Evolutionary conservation across 2,329 filamentous ascomycete genomes (phyloP), one percentile per base, ranked within the genome.

Genomic region (Alternaria infectoria): DNA sequence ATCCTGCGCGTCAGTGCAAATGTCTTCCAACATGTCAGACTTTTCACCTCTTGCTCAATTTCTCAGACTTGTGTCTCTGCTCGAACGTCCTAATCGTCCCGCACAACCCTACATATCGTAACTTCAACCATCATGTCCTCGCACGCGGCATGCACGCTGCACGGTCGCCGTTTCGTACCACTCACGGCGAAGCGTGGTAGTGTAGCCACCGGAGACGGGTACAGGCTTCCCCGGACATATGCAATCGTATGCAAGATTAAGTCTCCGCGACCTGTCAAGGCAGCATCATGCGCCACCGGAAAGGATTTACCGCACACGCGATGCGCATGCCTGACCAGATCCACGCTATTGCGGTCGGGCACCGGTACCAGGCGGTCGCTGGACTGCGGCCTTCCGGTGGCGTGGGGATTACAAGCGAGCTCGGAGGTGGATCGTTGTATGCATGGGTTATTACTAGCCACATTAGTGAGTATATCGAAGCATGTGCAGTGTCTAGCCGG

Each of bases 191-290:
- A 56, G 45, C 56, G 46, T 66, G 60, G 52, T 69, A 49, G 47
- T 64, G 64, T 62, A 25, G 32, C 61, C 28, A 52, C 26, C 61
- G 65, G 69, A 47, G 12, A 62, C 71, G 71, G 71, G 30, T 67
- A 62, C 40, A 44, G 40, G 36, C 73, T 64, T 72, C 71, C 68
- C 68, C 66, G 68, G 19, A 61, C 40, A 54, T 15, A 61, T 60
- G 47, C 46, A 51, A 57, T 36, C 57, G 30, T 61, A 62, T 57
- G 55, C 49, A 51, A 55, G 54, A 62, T 50, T 57, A n/a, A 49
- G 25, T 54, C 57, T 64, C 59, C 46, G 56, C 63, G 54, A 69
- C 51, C 66, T 71, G 66, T 71, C 66, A 61, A 49, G 36, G 55
- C 51, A 43, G 23, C 50, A 50, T 54, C 51, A 49, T 50, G 25